Base-by-base conservation (phyloP, 306 rosid genomes). In the Mimosa pudica region DNA sequence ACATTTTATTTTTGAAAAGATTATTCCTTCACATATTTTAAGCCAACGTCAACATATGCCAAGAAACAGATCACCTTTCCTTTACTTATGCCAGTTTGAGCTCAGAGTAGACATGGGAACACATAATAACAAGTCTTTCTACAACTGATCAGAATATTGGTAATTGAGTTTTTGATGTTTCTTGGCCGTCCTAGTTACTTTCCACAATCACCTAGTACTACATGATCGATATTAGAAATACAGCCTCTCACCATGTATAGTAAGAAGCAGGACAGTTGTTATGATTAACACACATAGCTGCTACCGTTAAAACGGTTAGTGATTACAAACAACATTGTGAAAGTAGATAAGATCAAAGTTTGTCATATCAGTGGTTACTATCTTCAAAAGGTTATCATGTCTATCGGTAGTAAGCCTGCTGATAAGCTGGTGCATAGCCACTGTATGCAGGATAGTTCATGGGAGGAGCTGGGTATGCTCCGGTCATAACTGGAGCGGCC, bases 331-430 rank as follows among this genome's bases (percentile, higher is more conserved):
- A 93, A 84, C 97, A 91, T 90, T 81, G 77, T 80, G 86, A 89
- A 91, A 89, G 92, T 78, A 85, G 82, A 91, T 78, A 86, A 88
- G 92, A 90, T 87, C 83, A 75, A 79, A 84, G 89, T 84, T 86
- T 61, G 86, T 95, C 93, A 83, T 89, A 96, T 96, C 99, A 96
- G 99, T 92, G 90, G 96, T 96, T 91, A 91, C 99, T 97, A 82
- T 96, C 97, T 86, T 90, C 87, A 75, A 52, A 46, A 84, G 82
- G 90, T 74, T 79, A 91, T 90, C 91, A 87, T 81, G 77, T 89
- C 97, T 91, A 96, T 90, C 97, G 96, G 98, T 96, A 93, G 97
- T 96, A 96, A 89, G 99, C 99, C 92, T 89, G 99, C 95, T 95
- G 98, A 93, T 96, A 96, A 89, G 96, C 87, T 79, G 96, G 93